Evolutionary conservation across 129 eudicot genomes (phyloP), one percentile per base, ranked within the genome.

Genomic region (Sambucus nigra): DNA sequence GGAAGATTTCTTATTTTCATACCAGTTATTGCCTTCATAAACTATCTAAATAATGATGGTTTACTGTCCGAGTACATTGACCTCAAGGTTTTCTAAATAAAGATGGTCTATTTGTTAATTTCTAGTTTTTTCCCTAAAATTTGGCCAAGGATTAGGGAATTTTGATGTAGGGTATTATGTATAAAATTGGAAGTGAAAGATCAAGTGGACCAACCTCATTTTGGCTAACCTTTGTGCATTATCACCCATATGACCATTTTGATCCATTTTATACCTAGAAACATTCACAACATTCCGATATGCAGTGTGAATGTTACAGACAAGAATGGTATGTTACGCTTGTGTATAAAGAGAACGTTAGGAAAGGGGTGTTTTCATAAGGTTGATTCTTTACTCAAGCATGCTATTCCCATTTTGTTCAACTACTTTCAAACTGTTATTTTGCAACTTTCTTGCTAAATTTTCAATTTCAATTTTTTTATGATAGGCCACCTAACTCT

Each of bases 351-450:
- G 29, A 61, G 60, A 42, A 3, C 29, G 9, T 19, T 58, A 45
- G 35, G 47, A 27, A 52, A 47, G 11, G 11, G 25, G 53, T 24
- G 25, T 51, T 49, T 47, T 63, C 48, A 51, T 54, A 40, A 57
- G 62, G 47, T 29, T 35, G 5, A 8, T 13, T 42, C 39, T 58
- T 57, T 46, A n/a, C 27, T 26, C 2, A 0, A 6, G 18, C 72
- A 67, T 47, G 57, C 57, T 31, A 24, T 41, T 20, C 40, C 24
- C 69, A 55, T 61, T 66, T 52, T 63, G 39, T 50, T 12, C 27
- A 69, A 27, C 80, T 48, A 75, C 71, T 63, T 64, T 23, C 45
- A 19, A 64, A 66, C 75, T 10, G 60, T 52, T 24, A 51, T 19
- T 39, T 50, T 25, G 7, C 20, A 13, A 42, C 5, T 14, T 16